Conservation (phyloP, 805 yeast genomes). For the Candida coleopterorum region DNA sequence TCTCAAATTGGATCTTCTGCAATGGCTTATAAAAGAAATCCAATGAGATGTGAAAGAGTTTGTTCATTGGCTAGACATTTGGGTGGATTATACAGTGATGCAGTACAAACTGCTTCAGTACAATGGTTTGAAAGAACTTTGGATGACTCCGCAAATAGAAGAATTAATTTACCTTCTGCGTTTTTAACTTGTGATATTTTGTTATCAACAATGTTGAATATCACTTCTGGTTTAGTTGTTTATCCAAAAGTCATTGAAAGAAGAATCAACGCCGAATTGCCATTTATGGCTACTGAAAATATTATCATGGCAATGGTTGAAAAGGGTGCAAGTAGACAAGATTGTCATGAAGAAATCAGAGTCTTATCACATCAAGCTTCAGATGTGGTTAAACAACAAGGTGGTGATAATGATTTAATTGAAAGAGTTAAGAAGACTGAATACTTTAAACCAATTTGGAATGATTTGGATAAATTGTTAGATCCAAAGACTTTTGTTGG, state of each 20-base stretch:
- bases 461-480: slow-evolving; percentile 70
- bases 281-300: slow-evolving; percentile 99
- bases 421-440: slow-evolving; percentile 74
- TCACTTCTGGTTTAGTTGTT: slow-evolving; percentile 92
- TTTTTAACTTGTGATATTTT: slow-evolving; percentile 94
- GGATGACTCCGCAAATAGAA: slow-evolving; percentile 96
- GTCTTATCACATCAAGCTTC: slow-evolving; percentile 97
- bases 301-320: slow-evolving; percentile 99
- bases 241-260: slow-evolving; percentile 98
- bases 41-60: slow-evolving; percentile 98
- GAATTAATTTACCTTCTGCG: slow-evolving; percentile 94
- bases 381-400: slow-evolving; percentile 94
- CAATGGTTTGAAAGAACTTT: slow-evolving; percentile 99
- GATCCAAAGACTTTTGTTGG: slow-evolving; percentile 96
- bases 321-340: slow-evolving; percentile 96
- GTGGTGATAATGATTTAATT: slow-evolving; percentile 96
- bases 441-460: slow-evolving; percentile 88
- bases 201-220: slow-evolving; percentile 82
- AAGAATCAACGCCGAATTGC: slow-evolving; percentile 89
- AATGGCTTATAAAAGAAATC: slow-evolving; percentile 99
- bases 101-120: slow-evolving; percentile 93
- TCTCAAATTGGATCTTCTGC: slow-evolving; percentile 98
- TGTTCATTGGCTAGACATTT: slow-evolving; percentile 97
- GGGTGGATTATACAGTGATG: slow-evolving; percentile 87
- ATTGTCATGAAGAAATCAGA: slow-evolving; percentile 95